phyloP scores from a whole-genome alignment of 805 yeast species.

The Hanseniaspora nectarophila region DNA sequence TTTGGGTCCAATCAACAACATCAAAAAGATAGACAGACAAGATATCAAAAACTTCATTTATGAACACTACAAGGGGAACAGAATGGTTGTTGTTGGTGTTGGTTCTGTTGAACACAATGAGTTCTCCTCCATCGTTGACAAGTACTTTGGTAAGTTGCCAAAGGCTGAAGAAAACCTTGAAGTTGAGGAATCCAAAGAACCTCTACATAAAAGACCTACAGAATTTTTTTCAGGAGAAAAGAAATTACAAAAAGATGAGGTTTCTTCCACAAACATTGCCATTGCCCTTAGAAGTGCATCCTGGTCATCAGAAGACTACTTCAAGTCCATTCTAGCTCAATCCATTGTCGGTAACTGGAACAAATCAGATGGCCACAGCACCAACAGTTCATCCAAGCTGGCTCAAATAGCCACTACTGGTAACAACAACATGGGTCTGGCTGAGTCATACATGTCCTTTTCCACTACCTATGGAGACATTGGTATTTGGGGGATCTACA shows the following conservation, averaged over 20 bases:
- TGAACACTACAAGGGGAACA: constrained; percentile 83
- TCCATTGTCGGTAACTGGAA: constrained; percentile 98
- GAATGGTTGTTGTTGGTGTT: constrained; percentile 96
- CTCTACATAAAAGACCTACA: constrained; percentile 30
- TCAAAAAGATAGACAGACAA: constrained; percentile 59
- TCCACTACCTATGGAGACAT: constrained; percentile 95
- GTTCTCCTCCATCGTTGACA: constrained; percentile 62
- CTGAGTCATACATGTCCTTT: constrained; percentile 92
- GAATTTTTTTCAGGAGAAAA: constrained; percentile 73
- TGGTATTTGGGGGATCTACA: constrained; percentile 93
- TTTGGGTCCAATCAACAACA: constrained; percentile 84
- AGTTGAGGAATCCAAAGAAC: constrained; percentile 40
- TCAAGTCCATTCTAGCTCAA: constrained; percentile 89
- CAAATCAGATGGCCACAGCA: constrained; percentile 73
- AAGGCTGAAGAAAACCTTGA: constrained; percentile 32
- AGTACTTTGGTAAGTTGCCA: constrained; percentile 59
- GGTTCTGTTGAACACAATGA: constrained; percentile 87
- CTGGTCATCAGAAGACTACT: constrained; percentile 93
- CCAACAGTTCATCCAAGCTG: constrained; percentile 74
- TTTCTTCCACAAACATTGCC: constrained; percentile 86
- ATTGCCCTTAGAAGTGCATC: constrained; percentile 95
- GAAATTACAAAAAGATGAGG: constrained; percentile 64
- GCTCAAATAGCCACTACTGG: constrained; percentile 50
- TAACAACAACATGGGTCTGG: constrained; percentile 51
- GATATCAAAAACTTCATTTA: constrained; percentile 72